phyloP scores from a whole-genome alignment of 2,329 filamentous ascomycete species.

The Fusarium tuaranense region DNA sequence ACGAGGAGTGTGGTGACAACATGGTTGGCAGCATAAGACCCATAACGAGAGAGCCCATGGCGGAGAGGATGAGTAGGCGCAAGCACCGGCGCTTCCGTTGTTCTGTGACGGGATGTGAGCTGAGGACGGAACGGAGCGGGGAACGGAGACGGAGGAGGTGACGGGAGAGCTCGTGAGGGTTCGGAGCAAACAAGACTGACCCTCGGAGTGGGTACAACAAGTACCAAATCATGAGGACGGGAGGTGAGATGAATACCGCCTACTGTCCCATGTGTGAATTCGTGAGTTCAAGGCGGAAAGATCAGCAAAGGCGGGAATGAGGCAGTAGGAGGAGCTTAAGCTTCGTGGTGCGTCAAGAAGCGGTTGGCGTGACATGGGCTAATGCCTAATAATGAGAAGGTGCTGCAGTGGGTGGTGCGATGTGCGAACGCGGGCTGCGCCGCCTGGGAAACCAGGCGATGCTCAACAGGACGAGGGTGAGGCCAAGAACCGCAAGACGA shows the following conservation, averaged over 20 bases:
- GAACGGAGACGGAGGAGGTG: conserved; percentile 12
- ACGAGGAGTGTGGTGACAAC: conserved; percentile 80
- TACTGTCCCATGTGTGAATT: conserved; percentile 40
- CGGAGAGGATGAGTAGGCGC: conserved; percentile 74
- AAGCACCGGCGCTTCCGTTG: conserved; percentile 78
- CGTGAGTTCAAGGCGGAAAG: conserved; percentile 18
- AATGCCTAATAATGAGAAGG: conserved; percentile 27
- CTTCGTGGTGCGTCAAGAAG: conserved; percentile 23
- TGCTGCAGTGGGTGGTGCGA: conserved; percentile 39
- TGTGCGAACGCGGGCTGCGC: conserved; percentile 32
- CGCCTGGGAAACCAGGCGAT: conserved; percentile 35
- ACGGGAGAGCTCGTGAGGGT: conserved; percentile 23
- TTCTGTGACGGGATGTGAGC: conserved; percentile 61
- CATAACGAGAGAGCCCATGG: conserved; percentile 74
- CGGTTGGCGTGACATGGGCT: conserved; percentile 41
- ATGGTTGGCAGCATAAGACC: conserved; percentile 76
- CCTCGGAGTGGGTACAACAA: conserved; percentile 81
- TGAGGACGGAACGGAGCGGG: conserved; percentile 19
- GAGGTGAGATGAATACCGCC: conserved; percentile 27
- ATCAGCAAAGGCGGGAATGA: conserved; percentile 9
- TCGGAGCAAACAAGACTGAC: conserved; percentile 60
- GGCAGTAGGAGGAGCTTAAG: conserved; percentile 23
- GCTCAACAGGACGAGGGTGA: conserved; percentile 21
- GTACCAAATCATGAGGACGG: conserved; percentile 76
- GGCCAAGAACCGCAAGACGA: conserved; percentile 16